phyloP scores from a whole-genome alignment of 192 early-diverging fungal genomes.

The Pilobolus umbonatus region DNA sequence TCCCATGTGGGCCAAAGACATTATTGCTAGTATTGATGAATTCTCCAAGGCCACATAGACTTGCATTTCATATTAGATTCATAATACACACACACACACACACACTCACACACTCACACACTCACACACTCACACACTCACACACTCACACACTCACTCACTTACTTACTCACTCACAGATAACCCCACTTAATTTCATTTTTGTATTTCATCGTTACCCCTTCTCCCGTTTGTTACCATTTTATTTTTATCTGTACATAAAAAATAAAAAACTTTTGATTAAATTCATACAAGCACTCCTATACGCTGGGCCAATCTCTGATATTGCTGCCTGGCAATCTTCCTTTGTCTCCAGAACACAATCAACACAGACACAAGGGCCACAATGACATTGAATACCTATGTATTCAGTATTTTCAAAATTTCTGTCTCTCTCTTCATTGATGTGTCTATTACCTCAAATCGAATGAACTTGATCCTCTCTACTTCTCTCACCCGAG shows the following conservation, averaged over 20 bases:
- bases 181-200: neutral
- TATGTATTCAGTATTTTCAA: neutral
- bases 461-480: conserved; percentile 20
- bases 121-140: neutral
- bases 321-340: conserved; percentile 30
- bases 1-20: conserved; percentile 24
- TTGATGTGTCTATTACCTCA: conserved; percentile 15
- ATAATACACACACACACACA: too few species aligned
- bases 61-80: neutral
- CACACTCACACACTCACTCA: too few species aligned
- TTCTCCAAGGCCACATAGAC: neutral
- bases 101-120: neutral
- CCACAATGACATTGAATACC: conserved; percentile 26
- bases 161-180: too few species aligned
- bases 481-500: conserved; percentile 27
- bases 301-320: conserved; percentile 32
- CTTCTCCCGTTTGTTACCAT: too few species aligned
- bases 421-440: neutral
- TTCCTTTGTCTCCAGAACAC: conserved; percentile 38
- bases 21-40: conserved; percentile 12
- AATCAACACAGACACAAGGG: conserved; percentile 18
- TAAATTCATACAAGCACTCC: conserved; percentile 14
- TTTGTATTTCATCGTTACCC: neutral
- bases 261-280: neutral
- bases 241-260: neutral